Evolutionary conservation across 176 grass and related monocot genomes (phyloP).

Genomic region (Thinopyrum elongatum): DNA sequence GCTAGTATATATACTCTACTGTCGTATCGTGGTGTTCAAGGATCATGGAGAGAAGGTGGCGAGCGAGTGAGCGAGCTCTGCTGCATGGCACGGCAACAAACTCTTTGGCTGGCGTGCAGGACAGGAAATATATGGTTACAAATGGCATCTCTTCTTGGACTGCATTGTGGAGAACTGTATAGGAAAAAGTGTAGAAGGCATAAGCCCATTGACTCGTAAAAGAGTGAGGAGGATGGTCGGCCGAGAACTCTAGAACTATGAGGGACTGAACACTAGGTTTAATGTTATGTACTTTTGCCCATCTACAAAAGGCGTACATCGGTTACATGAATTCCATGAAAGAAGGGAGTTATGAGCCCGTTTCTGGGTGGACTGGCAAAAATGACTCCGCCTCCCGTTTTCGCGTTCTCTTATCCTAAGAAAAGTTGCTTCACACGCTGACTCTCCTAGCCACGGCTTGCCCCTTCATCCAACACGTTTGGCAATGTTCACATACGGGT

Average conservation of each 20-base stretch:
- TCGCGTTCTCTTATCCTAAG: too few relatives aligned
- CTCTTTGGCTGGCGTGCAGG: neutral
- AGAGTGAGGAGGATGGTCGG: neutral
- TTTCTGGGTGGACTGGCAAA: neutral
- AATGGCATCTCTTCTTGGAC: neutral
- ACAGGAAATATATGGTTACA: neutral
- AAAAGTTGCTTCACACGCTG: too few relatives aligned
- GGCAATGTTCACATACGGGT: too few relatives aligned
- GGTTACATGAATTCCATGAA: neutral
- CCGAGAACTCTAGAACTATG: too few relatives aligned
- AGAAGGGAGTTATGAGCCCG: neutral
- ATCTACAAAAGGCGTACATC: too few relatives aligned
- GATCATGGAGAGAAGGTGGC: neutral
- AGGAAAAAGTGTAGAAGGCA: neutral
- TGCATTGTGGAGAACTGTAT: neutral
- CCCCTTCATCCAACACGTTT: too few relatives aligned
- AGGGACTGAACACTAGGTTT: too few relatives aligned
- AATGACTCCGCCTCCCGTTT: neutral
- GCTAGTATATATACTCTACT: too few relatives aligned
- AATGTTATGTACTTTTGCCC: too few relatives aligned
- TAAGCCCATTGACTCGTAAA: neutral
- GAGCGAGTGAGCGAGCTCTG: too few relatives aligned
- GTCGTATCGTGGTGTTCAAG: too few relatives aligned
- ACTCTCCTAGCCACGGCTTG: too few relatives aligned
- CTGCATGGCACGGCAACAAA: neutral